Base-by-base conservation (phyloP, 768 basidiomycete genomes). In the Epithele typhae region DNA sequence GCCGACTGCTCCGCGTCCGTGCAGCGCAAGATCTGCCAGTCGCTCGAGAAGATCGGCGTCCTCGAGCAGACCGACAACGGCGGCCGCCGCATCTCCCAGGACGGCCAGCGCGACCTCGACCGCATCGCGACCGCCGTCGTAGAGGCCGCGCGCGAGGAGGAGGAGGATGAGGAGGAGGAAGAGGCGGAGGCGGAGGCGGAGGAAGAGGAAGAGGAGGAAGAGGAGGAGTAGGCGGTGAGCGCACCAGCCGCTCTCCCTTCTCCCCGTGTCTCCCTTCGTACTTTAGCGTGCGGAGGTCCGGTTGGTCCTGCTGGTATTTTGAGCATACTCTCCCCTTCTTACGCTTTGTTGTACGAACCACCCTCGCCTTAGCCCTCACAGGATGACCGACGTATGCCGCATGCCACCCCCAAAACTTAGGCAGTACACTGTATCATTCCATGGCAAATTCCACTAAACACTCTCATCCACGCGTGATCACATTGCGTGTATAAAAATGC, bases 41-140 rank as follows among this genome's bases (percentile, higher is more conserved):
- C 92, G 37, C 76, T 98, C 59, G 95, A 97, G 79, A 96, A 95
- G 79, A 97, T 99, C 63, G 94, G 94, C 62, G 96, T 98, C 49
- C 77, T 98, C 61, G 96, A 98, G 75, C 78, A 86, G 71, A 81
- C 87, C 51, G 82, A 87, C 36, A 92, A 94, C 63, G 96, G 95
- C 59, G 95, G 95, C 52, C 84, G 96, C 62, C 82, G 90, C 73
- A 95, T 98, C 67, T 84, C 82, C 65, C 94, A 97, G 73, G 95
- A 97, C 64, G 95, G 95, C 54, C 89, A 92, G 70, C 85, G 93
- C 61, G 93, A 96, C 67, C 76, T 95, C 70, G 91, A 93, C 68
- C 90, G 91, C 47, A 93, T 93, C 66, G 90, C 91, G 30, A 91
- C 90, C 15, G 85, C 91, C 38, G 88, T 93, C 10, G 83, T 91